Evolutionary conservation across 176 grass and related monocot species (phyloP).

Genomic region (Oryza brachyantha): DNA sequence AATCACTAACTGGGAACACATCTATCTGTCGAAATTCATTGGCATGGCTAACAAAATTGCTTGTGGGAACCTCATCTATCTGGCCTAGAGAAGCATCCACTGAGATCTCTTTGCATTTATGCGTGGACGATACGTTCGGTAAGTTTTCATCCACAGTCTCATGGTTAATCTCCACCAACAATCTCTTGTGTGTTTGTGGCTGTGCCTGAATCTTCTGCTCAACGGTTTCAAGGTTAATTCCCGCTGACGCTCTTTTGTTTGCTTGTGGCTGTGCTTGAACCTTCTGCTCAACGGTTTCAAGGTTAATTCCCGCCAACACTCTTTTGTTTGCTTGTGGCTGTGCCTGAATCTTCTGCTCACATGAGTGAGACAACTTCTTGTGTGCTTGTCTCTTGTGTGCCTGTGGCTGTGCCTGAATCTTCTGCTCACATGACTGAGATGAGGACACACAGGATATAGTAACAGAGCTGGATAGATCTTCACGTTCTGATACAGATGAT

Average conservation of each 20-base stretch:
- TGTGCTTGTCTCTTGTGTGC: not conserved
- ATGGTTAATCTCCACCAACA: not conserved
- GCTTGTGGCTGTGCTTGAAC: not conserved
- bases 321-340: too few relatives aligned
- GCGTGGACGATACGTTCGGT: not conserved
- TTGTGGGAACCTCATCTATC: slow-evolving; percentile 25
- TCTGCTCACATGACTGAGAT: not conserved
- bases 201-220: not conserved
- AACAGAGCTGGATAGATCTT: slow-evolving; percentile 31
- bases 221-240: not conserved
- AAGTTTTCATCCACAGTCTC: slow-evolving; percentile 12
- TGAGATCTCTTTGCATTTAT: slow-evolving; percentile 8
- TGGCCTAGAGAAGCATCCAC: slow-evolving; percentile 2
- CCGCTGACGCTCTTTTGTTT: not conserved
- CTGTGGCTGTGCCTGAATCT: too few relatives aligned
- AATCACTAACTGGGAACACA: slow-evolving; percentile 32
- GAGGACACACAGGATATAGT: slow-evolving; percentile 37
- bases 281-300: not conserved
- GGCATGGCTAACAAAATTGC: not conserved
- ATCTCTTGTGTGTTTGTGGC: not conserved
- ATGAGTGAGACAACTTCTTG: too few relatives aligned
- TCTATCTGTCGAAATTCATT: slow-evolving; percentile 35
- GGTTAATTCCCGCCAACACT: too few relatives aligned
- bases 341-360: too few relatives aligned
- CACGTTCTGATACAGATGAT: not conserved